phyloP scores from a whole-genome alignment of 495 filamentous ascomycete species.

The Penicillium ochrochloron region DNA sequence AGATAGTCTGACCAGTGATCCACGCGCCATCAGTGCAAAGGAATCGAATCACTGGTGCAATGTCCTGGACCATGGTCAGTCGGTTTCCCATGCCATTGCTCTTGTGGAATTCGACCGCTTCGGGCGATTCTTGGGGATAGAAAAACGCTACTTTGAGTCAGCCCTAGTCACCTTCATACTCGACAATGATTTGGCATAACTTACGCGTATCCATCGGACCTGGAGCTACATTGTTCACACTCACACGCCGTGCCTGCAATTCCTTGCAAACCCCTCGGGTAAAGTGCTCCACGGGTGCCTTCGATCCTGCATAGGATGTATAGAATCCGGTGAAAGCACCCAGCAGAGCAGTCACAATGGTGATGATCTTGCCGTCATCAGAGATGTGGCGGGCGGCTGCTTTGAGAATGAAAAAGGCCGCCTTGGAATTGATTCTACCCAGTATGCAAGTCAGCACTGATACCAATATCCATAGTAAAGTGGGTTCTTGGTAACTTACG shows the following conservation, averaged over 20 bases:
- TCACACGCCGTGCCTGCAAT: slow-evolving; percentile 38
- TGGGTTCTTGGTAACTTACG: slow-evolving; percentile 23
- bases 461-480: background rate
- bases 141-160: slow-evolving; percentile 1
- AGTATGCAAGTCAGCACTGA: background rate
- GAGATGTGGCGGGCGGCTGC: slow-evolving; percentile 36
- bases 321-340: slow-evolving; percentile 46
- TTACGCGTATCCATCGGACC: slow-evolving; percentile 50
- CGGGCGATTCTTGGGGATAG: slow-evolving; percentile 10
- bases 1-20: slow-evolving; percentile 49
- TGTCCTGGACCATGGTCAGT: slow-evolving; percentile 40
- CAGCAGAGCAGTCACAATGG: slow-evolving; percentile 42
- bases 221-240: slow-evolving; percentile 43
- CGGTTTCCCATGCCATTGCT: slow-evolving; percentile 40
- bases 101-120: slow-evolving; percentile 34
- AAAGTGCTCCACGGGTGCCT: slow-evolving; percentile 47
- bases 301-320: slow-evolving; percentile 45
- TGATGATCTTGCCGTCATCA: slow-evolving; percentile 45
- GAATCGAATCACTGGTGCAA: slow-evolving; percentile 44
- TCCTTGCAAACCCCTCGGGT: slow-evolving; percentile 47
- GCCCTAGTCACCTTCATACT: background rate
- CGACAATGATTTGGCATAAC: slow-evolving; percentile 16
- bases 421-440: slow-evolving; percentile 43
- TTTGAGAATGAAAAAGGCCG: slow-evolving; percentile 45
- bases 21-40: slow-evolving; percentile 44